Base-by-base conservation (phyloP, 1,284 basidiomycete genomes). In the Pascua sp. region DNA sequence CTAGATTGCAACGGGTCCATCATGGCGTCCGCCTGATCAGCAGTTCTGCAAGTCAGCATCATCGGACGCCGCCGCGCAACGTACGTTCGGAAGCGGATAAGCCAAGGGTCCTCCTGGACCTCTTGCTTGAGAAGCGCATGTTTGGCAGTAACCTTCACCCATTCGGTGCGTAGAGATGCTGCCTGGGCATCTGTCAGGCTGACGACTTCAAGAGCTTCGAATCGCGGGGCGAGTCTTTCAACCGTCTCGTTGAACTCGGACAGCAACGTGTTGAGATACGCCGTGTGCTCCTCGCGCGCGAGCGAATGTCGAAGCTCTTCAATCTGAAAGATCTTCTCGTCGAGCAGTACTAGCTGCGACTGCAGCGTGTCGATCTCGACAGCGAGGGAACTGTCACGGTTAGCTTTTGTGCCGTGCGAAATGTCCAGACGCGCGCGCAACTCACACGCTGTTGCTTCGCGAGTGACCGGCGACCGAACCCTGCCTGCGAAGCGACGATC, bases 41-140 rank as follows among this genome's bases (percentile, higher is more conserved):
- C 73, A 1, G 75, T 68, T 4, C 73, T 77, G 54, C n/a, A n/a
- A n/a, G n/a, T n/a, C n/a, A n/a, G 4, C 39, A 17, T 57, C 45
- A 59, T 54, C 11, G 15, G 15, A n/a, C 12, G 16, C 36, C 10
- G 11, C 18, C 39, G 32, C 10, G 17, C 17, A 47, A 92, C 91
- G 63, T 45, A 75, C 41, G 90, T 92, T 62, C 90, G 83, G 75
- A 97, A 97, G n/a, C 96, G 88, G 10, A 87, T 88, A 67, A 97
- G 81, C 88, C 91, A 96, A 70, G 91, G 93, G 76, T 97, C 93
- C 75, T 97, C 95, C 75, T 90, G 91, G 59, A 97, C 80, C 74
- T 98, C 94, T 69, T 91, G 89, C 63, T 88, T 81, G 58, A 97
- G 77, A 44, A 86, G 84, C 24, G 90, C 87, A 54, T 87, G 89